phyloP scores from a whole-genome alignment of 2,329 filamentous ascomycete species.

The Paraphaeosphaeria minitans region DNA sequence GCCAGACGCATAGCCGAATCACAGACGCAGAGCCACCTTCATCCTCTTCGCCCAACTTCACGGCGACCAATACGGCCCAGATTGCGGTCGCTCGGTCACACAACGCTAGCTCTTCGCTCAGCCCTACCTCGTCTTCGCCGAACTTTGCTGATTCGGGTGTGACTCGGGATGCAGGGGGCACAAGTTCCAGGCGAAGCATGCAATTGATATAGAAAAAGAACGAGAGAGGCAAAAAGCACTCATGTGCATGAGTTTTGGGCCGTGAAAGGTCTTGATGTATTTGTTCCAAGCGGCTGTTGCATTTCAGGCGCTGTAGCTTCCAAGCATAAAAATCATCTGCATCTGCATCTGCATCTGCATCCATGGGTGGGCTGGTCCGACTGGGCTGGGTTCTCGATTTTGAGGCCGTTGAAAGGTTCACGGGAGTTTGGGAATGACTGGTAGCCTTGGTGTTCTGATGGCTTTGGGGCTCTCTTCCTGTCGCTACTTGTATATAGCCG shows the following conservation, averaged over 20 bases:
- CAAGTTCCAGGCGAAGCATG: background rate
- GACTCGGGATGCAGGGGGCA: slow-evolving; percentile 7
- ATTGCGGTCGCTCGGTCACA: background rate
- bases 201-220: slow-evolving; percentile 19
- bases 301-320: background rate
- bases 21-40: background rate
- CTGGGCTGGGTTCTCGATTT: background rate
- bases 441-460: background rate
- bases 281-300: background rate
- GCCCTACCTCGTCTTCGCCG: slow-evolving; percentile 22
- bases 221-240: slow-evolving; percentile 23
- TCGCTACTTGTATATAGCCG: slow-evolving; percentile 14
- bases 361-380: background rate
- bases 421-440: background rate
- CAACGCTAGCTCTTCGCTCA: background rate
- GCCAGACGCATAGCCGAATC: background rate
- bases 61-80: background rate
- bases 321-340: background rate
- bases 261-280: slow-evolving; percentile 1
- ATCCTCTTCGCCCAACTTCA: background rate
- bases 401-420: background rate
- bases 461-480: background rate
- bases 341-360: slow-evolving; percentile 5
- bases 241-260: slow-evolving; percentile 25
- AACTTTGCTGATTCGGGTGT: slow-evolving; percentile 25